Conservation (phyloP, 306 rosid genomes). For the Pachyrhizus erosus region DNA sequence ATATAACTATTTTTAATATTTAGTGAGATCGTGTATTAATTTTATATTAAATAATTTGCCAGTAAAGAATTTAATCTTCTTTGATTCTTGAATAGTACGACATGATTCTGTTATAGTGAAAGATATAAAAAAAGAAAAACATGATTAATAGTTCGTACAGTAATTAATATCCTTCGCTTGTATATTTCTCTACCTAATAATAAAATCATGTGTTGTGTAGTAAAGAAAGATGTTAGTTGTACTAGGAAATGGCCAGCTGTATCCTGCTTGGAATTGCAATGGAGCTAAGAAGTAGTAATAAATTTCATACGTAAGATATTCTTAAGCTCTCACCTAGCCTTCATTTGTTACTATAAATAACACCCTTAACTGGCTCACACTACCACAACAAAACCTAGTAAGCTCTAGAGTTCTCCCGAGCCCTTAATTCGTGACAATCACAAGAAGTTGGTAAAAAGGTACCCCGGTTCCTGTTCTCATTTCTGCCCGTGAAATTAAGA, state of each 20-base stretch:
- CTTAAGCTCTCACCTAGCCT: background rate
- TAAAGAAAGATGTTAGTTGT: background rate
- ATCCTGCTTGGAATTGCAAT: background rate
- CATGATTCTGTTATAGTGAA: too few species aligned
- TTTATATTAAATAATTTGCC: too few species aligned
- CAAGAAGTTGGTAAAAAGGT: background rate
- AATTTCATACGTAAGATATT: background rate
- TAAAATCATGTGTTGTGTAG: background rate
- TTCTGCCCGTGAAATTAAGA: background rate
- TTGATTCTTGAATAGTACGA: too few species aligned
- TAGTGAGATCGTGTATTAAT: too few species aligned
- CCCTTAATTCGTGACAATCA: background rate
- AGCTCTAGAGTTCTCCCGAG: background rate
- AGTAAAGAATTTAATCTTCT: too few species aligned
- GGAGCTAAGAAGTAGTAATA: background rate
- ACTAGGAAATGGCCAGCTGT: slow-evolving; percentile 36
- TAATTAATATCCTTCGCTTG: too few species aligned
- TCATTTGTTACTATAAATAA: slow-evolving; percentile 32
- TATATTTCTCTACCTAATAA: too few species aligned
- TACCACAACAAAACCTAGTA: background rate
- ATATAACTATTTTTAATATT: too few species aligned
- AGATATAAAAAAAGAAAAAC: too few species aligned
- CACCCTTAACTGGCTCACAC: background rate
- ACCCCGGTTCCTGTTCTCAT: background rate
- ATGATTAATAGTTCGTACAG: too few species aligned